Base-by-base conservation (phyloP, 116 monocot species). In the Zostera marina region DNA sequence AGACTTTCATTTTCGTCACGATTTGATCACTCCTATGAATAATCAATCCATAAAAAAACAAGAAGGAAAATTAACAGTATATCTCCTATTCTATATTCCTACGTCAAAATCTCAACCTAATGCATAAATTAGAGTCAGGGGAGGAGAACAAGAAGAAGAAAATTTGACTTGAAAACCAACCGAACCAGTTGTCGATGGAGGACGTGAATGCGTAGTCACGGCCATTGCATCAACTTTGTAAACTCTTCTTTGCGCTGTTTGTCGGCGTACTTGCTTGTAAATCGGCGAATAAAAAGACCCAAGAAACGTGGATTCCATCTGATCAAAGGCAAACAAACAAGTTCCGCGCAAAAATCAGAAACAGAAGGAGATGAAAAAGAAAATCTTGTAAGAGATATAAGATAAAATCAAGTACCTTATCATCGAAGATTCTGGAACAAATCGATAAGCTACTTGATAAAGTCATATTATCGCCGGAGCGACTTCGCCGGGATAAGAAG, bases 111-210 rank as follows among this genome's bases (percentile, higher is more conserved):
- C 8, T 38, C 21, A 42, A 11, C 11, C 39, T 9, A 44, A 7
- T 16, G 15, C 2, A 4, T 15, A 9, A 41, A 8, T 17, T 22
- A 44, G n/a, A n/a, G n/a, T n/a, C n/a, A n/a, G n/a, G n/a, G n/a
- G n/a, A n/a, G 3, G 8, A 6, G 16, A 26, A 56, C 11, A 23
- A 54, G 16, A 55, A 15, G 51, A 25, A 43, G 41, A 45, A 67
- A 43, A 41, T 58, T 42, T 1, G 26, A 65, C 47, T 15, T 5
- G 32, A 19, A 44, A 73, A 58, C 67, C 52, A 68, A 92, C 92
- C 55, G 87, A 80, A 39, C 92, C 92, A 5, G 87, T 78, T 42
- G 80, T 22, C 1, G 92, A 62, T 15, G 78, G 87, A 52, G 77
- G 9, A 8, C 83, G 83, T 12, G 65, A 60, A 1, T 70, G 68